A percentile compares a stretch with the other conserved stretches of the same genome.
Evolutionary conservation across 1,139 yeast genomes (phyloP).

Genomic region (Waltiozyma sp.): DNA sequence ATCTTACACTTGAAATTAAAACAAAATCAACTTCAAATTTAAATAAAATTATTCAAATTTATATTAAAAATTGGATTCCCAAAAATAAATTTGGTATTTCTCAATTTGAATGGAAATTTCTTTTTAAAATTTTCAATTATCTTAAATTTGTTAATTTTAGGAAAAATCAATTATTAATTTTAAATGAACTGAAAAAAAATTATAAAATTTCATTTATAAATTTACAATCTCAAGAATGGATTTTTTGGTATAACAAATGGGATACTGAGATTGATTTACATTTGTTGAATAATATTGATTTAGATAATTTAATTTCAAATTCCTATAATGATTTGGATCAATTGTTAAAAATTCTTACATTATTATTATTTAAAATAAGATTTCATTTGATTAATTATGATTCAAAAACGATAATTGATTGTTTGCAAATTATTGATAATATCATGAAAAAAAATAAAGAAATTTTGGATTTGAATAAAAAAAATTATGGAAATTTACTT

Average conservation of each 20-base stretch:
- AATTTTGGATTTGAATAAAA: constrained; percentile 9
- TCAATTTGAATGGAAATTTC: constrained; percentile 25
- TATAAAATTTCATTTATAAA: constrained; percentile 1
- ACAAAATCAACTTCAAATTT: constrained; percentile 20
- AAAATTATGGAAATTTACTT: constrained; percentile 3
- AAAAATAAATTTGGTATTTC: constrained; percentile 12
- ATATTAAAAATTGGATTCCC: constrained; percentile 21
- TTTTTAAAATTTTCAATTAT: constrained; percentile 25
- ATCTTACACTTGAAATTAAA: constrained; percentile 22
- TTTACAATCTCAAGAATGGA: constrained; percentile 9
- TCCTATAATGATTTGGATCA: constrained; percentile 2
- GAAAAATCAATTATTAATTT: constrained; percentile 20
- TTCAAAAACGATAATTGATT: constrained; percentile 3
- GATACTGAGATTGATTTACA: constrained; percentile 7
- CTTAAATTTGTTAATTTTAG: constrained; percentile 29
- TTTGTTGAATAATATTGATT: background rate
- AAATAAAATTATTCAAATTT: constrained; percentile 18
- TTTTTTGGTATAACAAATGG: constrained; percentile 5
- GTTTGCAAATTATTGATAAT: constrained; percentile 3
- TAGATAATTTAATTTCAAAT: constrained; percentile 2
- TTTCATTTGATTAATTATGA: constrained; percentile 8
- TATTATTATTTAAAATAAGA: constrained; percentile 9
- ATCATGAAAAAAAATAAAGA: background rate
- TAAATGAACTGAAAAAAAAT: constrained; percentile 11
- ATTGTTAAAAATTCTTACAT: constrained; percentile 3